Evolutionary conservation across 2,329 filamentous ascomycete species (phyloP), one percentile per base, ranked within the genome.

Genomic region (Sporothrix brasiliensis): DNA sequence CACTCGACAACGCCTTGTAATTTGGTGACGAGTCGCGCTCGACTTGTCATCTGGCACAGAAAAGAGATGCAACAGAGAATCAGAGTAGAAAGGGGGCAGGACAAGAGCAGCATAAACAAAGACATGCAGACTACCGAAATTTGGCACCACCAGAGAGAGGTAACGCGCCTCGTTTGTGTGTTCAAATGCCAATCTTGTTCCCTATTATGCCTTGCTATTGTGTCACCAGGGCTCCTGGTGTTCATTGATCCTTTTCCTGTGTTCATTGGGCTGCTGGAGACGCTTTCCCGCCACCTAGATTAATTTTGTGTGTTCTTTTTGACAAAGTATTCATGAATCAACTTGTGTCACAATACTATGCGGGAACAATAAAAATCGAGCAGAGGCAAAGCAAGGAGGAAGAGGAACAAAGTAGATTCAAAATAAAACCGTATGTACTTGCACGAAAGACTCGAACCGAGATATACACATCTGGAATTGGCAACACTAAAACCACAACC

Each of bases 121-220:
- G 52, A 47, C 41, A 58, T 68, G 53, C 66, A 58, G 34, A 27
- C 39, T n/a, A 56, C 50, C 65, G 65, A 54, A 47, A 67, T 54
- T 54, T 24, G 65, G 54, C 52, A 44, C 50, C 19, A n/a, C 27
- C 65, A 54, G 21, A 44, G 11, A 54, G 21, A 44, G 11, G 41
- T 47, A 54, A 54, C 34, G 34, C 65, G 49, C 52, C 21, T 56
- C 30, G 49, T 67, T 27, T 16, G 41, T 47, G 39, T 47, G n/a
- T 47, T 44, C 27, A 11, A 27, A 11, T 63, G 58, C 41, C 34
- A 24, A 47, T 63, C 7, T 50, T 30, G 24, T 65, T 44, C 11
- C 14, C 6, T 65, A 49, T 21, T 50, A 44, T 65, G 16, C 61
- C 44, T 65, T 65, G 41, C 27, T 16, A 13, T 65, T n/a, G 61